A percentile compares a stretch with the other conserved stretches of the same genome.
Conservation (phyloP, 208 protist species). For the Angomonas deanei region DNA sequence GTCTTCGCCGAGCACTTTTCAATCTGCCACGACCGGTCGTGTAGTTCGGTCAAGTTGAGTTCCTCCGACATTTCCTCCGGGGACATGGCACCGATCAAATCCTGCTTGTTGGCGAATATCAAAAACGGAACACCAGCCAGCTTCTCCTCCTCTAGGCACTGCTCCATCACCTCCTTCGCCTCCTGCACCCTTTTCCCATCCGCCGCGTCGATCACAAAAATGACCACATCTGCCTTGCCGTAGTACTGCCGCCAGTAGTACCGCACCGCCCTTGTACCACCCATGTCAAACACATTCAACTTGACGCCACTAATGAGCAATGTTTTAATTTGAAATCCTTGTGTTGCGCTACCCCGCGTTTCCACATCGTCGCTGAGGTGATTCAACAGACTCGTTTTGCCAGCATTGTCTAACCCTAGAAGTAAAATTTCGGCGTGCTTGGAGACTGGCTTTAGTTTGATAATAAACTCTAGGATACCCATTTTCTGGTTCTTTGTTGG, state of each 20-base stretch:
- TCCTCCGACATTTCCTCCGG: conserved; percentile 57
- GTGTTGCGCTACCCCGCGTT: conserved; percentile 91
- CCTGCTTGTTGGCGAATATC: conserved; percentile 97
- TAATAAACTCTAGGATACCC: conserved; percentile 91
- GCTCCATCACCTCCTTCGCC: conserved; percentile 78
- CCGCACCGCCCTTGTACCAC: conserved; percentile 91
- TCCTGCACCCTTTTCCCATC: conserved; percentile 89
- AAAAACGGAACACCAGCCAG: conserved; percentile 91
- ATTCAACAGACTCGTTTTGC: conserved; percentile 96
- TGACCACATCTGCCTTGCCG: conserved; percentile 87
- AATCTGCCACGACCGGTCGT: conserved; percentile 90
- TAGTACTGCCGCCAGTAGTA: conserved; percentile 98
- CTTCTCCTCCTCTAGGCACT: conserved; percentile 93
- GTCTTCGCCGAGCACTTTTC: conserved; percentile 92
- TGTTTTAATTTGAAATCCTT: conserved; percentile 98
- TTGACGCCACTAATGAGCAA: conserved; percentile 87
- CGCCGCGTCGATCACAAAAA: conserved; percentile 93
- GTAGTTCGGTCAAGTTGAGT: conserved; percentile 75
- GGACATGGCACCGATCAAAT: conserved; percentile 85
- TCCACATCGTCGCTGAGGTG: conserved; percentile 92
- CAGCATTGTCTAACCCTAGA: conserved; percentile 96
- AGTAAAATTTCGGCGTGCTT: conserved; percentile 90
- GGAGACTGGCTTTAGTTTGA: conserved; percentile 70
- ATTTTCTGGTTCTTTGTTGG: conserved; percentile 27
- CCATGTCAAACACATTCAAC: conserved; percentile 97